Conservation (phyloP, 73 alveolate species). For the Stentor roeselii region DNA sequence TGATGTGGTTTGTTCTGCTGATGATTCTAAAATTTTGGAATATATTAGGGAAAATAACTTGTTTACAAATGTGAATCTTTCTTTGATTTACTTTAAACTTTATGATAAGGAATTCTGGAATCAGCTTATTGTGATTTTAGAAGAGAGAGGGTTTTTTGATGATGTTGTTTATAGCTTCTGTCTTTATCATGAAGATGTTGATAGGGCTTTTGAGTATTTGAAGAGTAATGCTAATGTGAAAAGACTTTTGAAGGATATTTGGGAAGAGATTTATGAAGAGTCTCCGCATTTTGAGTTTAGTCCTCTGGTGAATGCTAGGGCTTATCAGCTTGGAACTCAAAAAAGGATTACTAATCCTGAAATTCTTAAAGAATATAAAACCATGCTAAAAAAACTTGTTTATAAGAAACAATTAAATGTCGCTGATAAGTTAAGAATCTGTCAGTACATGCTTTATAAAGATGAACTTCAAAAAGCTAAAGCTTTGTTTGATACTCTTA, state of each 20-base stretch:
- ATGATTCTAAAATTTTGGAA: neutral
- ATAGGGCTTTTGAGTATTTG: slow-evolving; percentile 11
- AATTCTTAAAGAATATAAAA: slow-evolving; percentile 35
- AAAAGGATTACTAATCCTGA: slow-evolving; percentile 31
- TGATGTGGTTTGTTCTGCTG: neutral
- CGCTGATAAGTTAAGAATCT: slow-evolving; percentile 34
- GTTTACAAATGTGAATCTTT: neutral
- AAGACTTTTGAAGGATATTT: slow-evolving; percentile 20
- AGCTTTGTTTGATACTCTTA: slow-evolving; percentile 10
- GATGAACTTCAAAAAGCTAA: slow-evolving; percentile 48
- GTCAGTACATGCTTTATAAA: slow-evolving; percentile 45
- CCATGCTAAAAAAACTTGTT: slow-evolving; percentile 33
- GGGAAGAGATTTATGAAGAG: neutral
- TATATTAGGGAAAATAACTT: neutral
- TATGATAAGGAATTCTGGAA: slow-evolving; percentile 39
- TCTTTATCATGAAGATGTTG: slow-evolving; percentile 33
- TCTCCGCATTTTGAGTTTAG: slow-evolving; percentile 59
- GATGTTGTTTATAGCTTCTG: slow-evolving; percentile 37
- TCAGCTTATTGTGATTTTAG: slow-evolving; percentile 31
- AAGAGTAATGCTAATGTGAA: slow-evolving; percentile 14
- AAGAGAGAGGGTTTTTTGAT: slow-evolving; percentile 27
- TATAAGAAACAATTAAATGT: slow-evolving; percentile 34
- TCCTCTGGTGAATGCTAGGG: slow-evolving; percentile 81
- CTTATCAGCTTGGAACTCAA: slow-evolving; percentile 55
- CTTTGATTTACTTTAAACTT: neutral